phyloP scores from a whole-genome alignment of 495 filamentous ascomycete species.

The Pseudevernia furfuracea region DNA sequence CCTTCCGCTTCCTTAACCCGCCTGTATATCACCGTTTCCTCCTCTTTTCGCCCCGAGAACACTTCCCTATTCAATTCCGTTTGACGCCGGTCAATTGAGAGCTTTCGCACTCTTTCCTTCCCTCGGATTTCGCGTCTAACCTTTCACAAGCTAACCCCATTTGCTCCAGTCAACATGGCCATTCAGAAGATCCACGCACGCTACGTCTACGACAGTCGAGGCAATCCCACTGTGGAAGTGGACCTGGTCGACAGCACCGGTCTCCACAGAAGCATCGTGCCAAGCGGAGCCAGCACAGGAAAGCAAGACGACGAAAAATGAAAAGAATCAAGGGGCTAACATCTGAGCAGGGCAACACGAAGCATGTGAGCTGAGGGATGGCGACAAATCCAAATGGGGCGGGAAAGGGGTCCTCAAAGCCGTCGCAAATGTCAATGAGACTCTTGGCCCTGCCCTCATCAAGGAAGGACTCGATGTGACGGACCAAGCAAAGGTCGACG shows the following conservation, averaged over 20 bases:
- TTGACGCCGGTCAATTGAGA: not conserved
- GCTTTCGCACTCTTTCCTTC: not conserved
- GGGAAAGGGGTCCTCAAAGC: conserved; percentile 87
- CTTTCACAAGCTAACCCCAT: not conserved
- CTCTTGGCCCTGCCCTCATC: conserved; percentile 87
- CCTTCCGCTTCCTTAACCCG: not conserved
- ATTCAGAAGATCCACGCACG: conserved; percentile 99
- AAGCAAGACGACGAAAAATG: not conserved
- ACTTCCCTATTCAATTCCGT: not conserved
- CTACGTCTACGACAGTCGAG: conserved; percentile 98
- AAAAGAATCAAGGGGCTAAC: not conserved
- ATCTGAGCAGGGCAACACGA: conserved; percentile 75
- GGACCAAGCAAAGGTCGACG: conserved; percentile 88
- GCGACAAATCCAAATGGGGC: conserved; percentile 92
- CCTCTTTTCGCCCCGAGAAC: too few relatives aligned
- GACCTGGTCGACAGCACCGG: conserved; percentile 95
- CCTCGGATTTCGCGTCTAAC: not conserved
- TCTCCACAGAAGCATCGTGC: conserved; percentile 97
- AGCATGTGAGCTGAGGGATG: conserved; percentile 96
- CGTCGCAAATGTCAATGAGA: conserved; percentile 89
- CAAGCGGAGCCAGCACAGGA: conserved; percentile 29
- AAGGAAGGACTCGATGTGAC: conserved; percentile 91
- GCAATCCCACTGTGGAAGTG: conserved; percentile 92
- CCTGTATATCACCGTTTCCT: not conserved
- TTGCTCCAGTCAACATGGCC: conserved; percentile 55